Conservation (phyloP, 1,284 basidiomycete species). For the Ceratorhiza oryzae-sativae region DNA sequence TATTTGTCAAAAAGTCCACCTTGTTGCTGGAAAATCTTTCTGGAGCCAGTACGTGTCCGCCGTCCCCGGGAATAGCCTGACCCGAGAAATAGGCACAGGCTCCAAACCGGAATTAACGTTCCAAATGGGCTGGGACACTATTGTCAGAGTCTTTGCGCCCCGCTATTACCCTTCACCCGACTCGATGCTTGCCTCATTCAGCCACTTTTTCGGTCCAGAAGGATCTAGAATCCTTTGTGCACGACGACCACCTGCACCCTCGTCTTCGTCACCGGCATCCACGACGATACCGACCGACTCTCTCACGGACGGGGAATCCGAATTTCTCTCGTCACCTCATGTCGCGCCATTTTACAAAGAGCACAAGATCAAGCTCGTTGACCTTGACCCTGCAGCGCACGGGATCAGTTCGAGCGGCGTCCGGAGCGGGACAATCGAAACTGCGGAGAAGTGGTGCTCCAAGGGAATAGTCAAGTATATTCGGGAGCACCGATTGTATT, state of each 20-base stretch:
- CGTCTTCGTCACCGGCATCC: slow-evolving; percentile 41
- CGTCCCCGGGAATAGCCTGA: slow-evolving; percentile 38
- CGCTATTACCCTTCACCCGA: slow-evolving; percentile 71
- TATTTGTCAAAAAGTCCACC: slow-evolving; percentile 85
- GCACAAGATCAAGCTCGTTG: slow-evolving; percentile 63
- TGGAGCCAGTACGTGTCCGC: slow-evolving; percentile 44
- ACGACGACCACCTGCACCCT: slow-evolving; percentile 53
- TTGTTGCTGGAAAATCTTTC: slow-evolving; percentile 63
- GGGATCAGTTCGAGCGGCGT: slow-evolving; percentile 78
- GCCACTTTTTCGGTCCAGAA: slow-evolving; percentile 64
- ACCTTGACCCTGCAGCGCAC: slow-evolving; percentile 64
- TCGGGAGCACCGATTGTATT: slow-evolving; percentile 59
- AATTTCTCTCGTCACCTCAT: slow-evolving; percentile 52
- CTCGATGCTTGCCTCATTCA: slow-evolving; percentile 64
- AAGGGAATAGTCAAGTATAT: slow-evolving; percentile 60
- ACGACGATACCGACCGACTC: slow-evolving; percentile 46
- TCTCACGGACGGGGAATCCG: slow-evolving; percentile 45
- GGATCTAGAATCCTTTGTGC: slow-evolving; percentile 78
- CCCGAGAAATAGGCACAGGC: slow-evolving; percentile 16
- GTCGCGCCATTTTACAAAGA: slow-evolving; percentile 59
- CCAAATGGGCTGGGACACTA: slow-evolving; percentile 86
- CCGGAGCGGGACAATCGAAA: slow-evolving; percentile 56
- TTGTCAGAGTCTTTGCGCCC: slow-evolving; percentile 81
- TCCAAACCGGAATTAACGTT: slow-evolving; percentile 61
- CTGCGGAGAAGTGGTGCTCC: slow-evolving; percentile 57